A percentile compares a stretch with the other conserved stretches of the same genome.
phyloP scores from a whole-genome alignment of 2,329 filamentous ascomycete genomes.

The Stemphylium vesicarium region DNA sequence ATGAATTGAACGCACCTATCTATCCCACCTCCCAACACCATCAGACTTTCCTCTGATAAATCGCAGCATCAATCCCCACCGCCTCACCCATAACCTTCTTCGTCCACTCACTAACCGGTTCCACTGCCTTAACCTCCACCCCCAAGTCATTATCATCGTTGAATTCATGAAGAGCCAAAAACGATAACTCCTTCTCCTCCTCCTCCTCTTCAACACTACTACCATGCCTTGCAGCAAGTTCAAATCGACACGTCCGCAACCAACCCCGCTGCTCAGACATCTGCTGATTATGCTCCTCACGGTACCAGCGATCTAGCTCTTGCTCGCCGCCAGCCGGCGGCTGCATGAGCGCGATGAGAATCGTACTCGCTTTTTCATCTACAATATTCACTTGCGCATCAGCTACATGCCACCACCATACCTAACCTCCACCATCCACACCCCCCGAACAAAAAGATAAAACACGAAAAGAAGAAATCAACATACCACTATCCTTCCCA shows the following conservation, averaged over 20 bases:
- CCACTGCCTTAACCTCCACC: constrained; percentile 31
- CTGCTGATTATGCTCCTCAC: constrained; percentile 42
- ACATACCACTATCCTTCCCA: not conserved
- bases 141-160: constrained; percentile 34
- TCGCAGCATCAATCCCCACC: constrained; percentile 36
- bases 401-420: too few species aligned
- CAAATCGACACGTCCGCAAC: constrained; percentile 33
- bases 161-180: constrained; percentile 41
- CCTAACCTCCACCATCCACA: too few species aligned
- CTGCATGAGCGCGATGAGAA: constrained; percentile 40
- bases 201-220: constrained; percentile 9
- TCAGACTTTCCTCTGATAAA: constrained; percentile 30
- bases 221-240: constrained; percentile 17
- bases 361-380: not conserved
- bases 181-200: constrained; percentile 22
- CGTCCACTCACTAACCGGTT: constrained; percentile 43
- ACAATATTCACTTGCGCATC: too few species aligned
- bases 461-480: not conserved
- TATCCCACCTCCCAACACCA: not conserved
- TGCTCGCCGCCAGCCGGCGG: constrained; percentile 26
- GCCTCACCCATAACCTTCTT: constrained; percentile 32
- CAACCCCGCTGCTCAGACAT: constrained; percentile 40
- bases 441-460: not conserved
- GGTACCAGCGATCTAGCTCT: constrained; percentile 41
- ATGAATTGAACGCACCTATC: not conserved